Evolutionary conservation across 805 yeast species (phyloP).

Genomic region (Candida adriatica): DNA sequence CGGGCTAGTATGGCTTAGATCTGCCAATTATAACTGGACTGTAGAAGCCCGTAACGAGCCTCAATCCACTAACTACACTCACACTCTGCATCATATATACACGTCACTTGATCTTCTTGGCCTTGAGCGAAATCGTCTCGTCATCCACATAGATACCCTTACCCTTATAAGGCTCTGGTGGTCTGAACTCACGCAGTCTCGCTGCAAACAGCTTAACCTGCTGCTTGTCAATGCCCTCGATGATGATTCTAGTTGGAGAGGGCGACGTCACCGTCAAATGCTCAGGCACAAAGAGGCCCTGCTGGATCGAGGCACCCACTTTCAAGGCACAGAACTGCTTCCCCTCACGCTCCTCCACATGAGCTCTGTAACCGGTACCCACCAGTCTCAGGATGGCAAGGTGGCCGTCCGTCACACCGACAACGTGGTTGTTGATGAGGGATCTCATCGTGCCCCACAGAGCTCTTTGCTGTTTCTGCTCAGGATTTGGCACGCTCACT

Average conservation of each 20-base stretch:
- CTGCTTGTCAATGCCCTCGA: slow-evolving; percentile 87
- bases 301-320: slow-evolving; percentile 81
- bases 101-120: slow-evolving; percentile 80
- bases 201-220: slow-evolving; percentile 87
- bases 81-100: background rate
- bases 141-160: slow-evolving; percentile 91
- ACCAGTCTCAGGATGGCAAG: slow-evolving; percentile 78
- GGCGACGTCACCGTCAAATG: slow-evolving; percentile 74
- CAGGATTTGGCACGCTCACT: slow-evolving; percentile 52
- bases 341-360: slow-evolving; percentile 49
- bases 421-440: slow-evolving; percentile 64
- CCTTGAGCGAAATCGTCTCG: slow-evolving; percentile 87
- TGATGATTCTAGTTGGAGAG: slow-evolving; percentile 73
- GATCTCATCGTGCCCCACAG: slow-evolving; percentile 96
- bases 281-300: slow-evolving; percentile 69
- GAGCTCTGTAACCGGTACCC: slow-evolving; percentile 96
- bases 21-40: too few relatives aligned
- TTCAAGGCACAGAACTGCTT: slow-evolving; percentile 62
- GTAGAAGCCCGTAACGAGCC: too few relatives aligned
- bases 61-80: too few relatives aligned
- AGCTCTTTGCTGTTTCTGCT: slow-evolving; percentile 62
- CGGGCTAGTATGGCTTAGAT: too few relatives aligned
- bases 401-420: slow-evolving; percentile 93
- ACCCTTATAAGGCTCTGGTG: slow-evolving; percentile 98
- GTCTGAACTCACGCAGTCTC: slow-evolving; percentile 73